These are phyloP conservation scores for Xylariaceae sp. DNA, from an alignment of 2,329 filamentous ascomycete species.

Conservation along the genomic window DNA sequence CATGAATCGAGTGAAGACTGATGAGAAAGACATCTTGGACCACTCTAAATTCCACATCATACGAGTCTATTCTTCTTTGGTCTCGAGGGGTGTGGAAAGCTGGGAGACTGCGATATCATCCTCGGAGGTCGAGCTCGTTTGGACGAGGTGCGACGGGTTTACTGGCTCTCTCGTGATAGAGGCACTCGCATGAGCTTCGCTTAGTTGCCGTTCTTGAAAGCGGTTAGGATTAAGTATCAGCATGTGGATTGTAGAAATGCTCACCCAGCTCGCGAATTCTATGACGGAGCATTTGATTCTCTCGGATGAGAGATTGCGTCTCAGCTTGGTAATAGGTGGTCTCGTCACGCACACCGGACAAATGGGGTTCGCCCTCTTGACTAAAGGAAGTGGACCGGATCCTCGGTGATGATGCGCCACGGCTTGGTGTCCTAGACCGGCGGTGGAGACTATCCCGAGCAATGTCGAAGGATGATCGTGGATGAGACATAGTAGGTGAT, in stretches of 20 bases:
- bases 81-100: slow-evolving; percentile 14
- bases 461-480: slow-evolving; percentile 57
- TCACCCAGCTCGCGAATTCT: slow-evolving; percentile 69
- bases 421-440: slow-evolving; percentile 57
- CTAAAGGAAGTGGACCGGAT: slow-evolving; percentile 56
- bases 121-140: slow-evolving; percentile 43
- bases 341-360: slow-evolving; percentile 66
- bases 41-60: too few relatives aligned
- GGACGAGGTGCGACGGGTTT: slow-evolving; percentile 46
- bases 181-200: slow-evolving; percentile 37
- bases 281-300: slow-evolving; percentile 78
- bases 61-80: slow-evolving; percentile 26
- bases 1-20: too few relatives aligned
- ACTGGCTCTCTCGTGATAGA: slow-evolving; percentile 43
- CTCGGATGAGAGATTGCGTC: slow-evolving; percentile 70
- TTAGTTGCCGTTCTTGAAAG: slow-evolving; percentile 47
- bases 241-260: background rate
- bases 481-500: slow-evolving; percentile 47
- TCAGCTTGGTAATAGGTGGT: slow-evolving; percentile 78
- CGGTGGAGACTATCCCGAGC: slow-evolving; percentile 53
- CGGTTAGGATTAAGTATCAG: slow-evolving; percentile 11
- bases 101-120: slow-evolving; percentile 29
- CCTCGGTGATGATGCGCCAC: slow-evolving; percentile 50
- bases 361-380: slow-evolving; percentile 55
- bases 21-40: too few relatives aligned